These are phyloP conservation scores for Podospora pseudopauciseta DNA, from an alignment of 495 filamentous ascomycete genomes.

Conservation along the genomic window DNA sequence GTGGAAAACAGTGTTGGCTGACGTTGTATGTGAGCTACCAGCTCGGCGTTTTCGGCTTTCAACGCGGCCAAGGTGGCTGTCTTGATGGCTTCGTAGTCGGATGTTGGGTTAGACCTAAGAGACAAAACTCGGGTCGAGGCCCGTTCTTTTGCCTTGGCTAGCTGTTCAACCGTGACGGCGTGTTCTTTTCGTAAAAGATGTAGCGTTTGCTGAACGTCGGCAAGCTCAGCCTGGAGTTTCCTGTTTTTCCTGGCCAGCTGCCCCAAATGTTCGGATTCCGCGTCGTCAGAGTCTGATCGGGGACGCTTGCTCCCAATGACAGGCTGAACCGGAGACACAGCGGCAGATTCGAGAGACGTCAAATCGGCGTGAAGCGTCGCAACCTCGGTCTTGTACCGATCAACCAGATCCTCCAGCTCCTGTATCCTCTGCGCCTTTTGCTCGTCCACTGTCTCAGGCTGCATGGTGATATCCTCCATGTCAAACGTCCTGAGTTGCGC, in stretches of 20 bases:
- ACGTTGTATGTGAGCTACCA: constrained; percentile 71
- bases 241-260: constrained; percentile 80
- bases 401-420: constrained; percentile 79
- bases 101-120: constrained; percentile 84
- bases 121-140: constrained; percentile 82
- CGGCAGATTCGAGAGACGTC: constrained; percentile 52
- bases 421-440: constrained; percentile 71
- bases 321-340: constrained; percentile 28
- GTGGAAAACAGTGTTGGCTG: constrained; percentile 41
- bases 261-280: constrained; percentile 72
- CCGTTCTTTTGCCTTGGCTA: constrained; percentile 65
- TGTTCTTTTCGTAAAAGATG: constrained; percentile 71
- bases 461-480: constrained; percentile 80
- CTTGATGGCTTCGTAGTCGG: constrained; percentile 77
- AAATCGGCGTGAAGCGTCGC: constrained; percentile 69
- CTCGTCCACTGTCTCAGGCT: constrained; percentile 71
- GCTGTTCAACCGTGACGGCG: constrained; percentile 64
- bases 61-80: constrained; percentile 70
- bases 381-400: constrained; percentile 83
- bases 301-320: constrained; percentile 55
- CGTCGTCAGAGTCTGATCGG: constrained; percentile 44
- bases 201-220: constrained; percentile 61
- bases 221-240: constrained; percentile 74
- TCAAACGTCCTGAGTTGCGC: constrained; percentile 91
- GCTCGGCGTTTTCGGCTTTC: constrained; percentile 76